Evolutionary conservation across 1,139 yeast species (phyloP), one percentile per base, ranked within the genome.

Genomic region (Kazachstania sp.): DNA sequence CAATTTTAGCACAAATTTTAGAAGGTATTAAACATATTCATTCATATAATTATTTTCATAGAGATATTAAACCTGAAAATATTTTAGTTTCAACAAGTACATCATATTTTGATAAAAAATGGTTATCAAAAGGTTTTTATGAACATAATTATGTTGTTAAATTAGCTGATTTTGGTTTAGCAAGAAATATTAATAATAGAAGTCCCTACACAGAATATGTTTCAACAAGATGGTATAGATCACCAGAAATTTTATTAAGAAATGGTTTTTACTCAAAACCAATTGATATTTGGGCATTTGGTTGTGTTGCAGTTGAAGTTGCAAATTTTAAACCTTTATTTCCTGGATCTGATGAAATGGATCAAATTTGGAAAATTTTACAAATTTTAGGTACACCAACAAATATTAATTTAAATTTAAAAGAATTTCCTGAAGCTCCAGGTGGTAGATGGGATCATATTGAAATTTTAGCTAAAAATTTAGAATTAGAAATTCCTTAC

Each of bases 271-370:
- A 92, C 63, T 78, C 92, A 0, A 75, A 71, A 45, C 88, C 95
- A 0, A 78, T 87, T 39, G 98, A 92, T 69, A 77, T 90, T 38
- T 92, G 97, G 97, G 95, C 97, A 0, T 85, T 87, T 69, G 97
- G 95, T 1, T 75, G 83, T 29, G 86, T 92, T 43, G 90, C 92
- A 0, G 79, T 79, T 6, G 98, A 92, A 65, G 71, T 86, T 41
- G 84, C 87, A 19, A 81, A 80, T 40, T 79, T 85, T 55, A 64
- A 72, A 38, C 96, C 97, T 0, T 68, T 90, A 38, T 87, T 92
- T 58, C 95, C 96, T 0, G 98, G 97, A 0, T 61, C 74, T 13
- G 77, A 80, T 58, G 95, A 86, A 60, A 57, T 81, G 42, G 95
- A 88, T 59, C 96, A 87, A 67, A 72, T 83, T 13, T 75, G 79